Base-by-base conservation (phyloP, 805 yeast species). In the Schizosaccharomyces cryophilus region DNA sequence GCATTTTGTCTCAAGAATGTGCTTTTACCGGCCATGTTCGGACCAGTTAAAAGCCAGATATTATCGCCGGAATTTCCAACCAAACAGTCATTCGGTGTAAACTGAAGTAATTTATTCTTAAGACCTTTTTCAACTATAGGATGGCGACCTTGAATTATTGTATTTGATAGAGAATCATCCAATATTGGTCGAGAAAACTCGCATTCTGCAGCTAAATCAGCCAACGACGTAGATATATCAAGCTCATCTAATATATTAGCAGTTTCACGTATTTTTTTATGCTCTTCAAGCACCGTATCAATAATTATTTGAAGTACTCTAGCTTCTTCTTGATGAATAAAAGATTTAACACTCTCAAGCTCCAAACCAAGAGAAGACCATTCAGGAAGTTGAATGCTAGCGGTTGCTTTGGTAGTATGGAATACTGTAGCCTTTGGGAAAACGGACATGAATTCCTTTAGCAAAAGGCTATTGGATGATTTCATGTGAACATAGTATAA, bases 91-190 rank as follows among this genome's bases (percentile, higher is more conserved):
- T 79, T 75, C 63, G 81, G 47, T 65, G 76, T 67, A 68, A 83
- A 84, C 61, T 74, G 72, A 17, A 68, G 71, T 0, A 82, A 79
- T 29, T 72, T 71, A 1, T 72, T 69, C 58, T 72, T 75, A 61
- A 85, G 72, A 1, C 87, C 86, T 42, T 81, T 79, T 67, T 90
- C 96, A 1, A 90, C 97, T 17, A 87, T 88, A 15, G 86, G 68
- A 69, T 93, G 97, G 38, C 96, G 74, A 0, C 97, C 97, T 0
- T 75, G 78, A 1, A 67, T 67, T 9, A 88, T 78, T 35, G 60
- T 48, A 54, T 63, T 61, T 11, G 59, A 54, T 17, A 38, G 40
- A 17, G 42, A 30, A 26, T 48, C 19, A 31, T 77, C 77, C 26
- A 90, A 72, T 9, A 66, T 72, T 0, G 98, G 98, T 61, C 86